A percentile compares a stretch with the other conserved stretches of the same genome.
Conservation (phyloP, 2,329 filamentous ascomycete species). For the Fusarium sp. region DNA sequence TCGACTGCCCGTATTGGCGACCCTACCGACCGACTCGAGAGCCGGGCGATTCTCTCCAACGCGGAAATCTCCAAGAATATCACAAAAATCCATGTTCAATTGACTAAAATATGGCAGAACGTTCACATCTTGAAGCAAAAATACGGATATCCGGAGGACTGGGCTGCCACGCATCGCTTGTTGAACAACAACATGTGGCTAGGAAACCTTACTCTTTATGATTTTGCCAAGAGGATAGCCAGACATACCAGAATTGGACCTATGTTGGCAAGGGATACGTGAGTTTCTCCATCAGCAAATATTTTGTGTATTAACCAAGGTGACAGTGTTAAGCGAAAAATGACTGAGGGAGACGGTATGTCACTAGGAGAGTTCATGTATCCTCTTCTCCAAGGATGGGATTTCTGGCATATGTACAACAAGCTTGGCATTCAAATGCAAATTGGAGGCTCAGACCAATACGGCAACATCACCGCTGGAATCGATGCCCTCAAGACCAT, state of each 20-base stretch:
- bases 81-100: slow-evolving; percentile 75
- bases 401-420: slow-evolving; percentile 90
- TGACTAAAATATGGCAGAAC: slow-evolving; percentile 80
- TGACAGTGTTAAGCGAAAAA: slow-evolving; percentile 78
- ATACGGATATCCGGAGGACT: slow-evolving; percentile 73
- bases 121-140: slow-evolving; percentile 75
- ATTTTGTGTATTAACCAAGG: slow-evolving; percentile 38
- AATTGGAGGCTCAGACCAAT: slow-evolving; percentile 96
- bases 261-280: slow-evolving; percentile 91
- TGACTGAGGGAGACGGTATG: slow-evolving; percentile 91
- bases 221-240: slow-evolving; percentile 82
- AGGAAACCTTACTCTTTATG: slow-evolving; percentile 76
- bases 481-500: slow-evolving; percentile 87
- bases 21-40: slow-evolving; percentile 76
- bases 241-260: slow-evolving; percentile 81
- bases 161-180: slow-evolving; percentile 75
- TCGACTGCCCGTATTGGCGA: slow-evolving; percentile 85
- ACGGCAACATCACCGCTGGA: slow-evolving; percentile 93
- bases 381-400: slow-evolving; percentile 93
- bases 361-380: slow-evolving; percentile 95
- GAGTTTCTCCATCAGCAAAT: slow-evolving; percentile 55
- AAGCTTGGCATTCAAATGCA: slow-evolving; percentile 81
- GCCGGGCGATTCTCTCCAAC: slow-evolving; percentile 66
- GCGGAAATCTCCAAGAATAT: slow-evolving; percentile 73
- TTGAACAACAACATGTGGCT: slow-evolving; percentile 90